Conservation (phyloP, 805 yeast species). For the Lipomyces starkeyi region DNA sequence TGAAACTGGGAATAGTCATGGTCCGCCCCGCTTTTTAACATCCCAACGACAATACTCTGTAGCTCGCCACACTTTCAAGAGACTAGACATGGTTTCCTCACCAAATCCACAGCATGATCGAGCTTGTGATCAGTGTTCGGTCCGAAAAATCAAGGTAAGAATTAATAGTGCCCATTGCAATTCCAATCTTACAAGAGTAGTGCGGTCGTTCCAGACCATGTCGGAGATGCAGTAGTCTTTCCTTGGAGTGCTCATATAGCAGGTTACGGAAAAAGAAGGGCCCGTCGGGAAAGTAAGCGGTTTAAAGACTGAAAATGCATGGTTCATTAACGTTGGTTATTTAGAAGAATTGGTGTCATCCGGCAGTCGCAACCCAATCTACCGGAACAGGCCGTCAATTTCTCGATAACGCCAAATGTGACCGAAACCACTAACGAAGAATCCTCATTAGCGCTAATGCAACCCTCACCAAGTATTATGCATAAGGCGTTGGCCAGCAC, state of each 20-base stretch:
- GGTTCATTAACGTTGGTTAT: too few species aligned
- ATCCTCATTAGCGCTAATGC: neutral
- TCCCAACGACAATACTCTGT: too few species aligned
- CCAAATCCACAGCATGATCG: neutral
- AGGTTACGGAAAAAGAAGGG: neutral
- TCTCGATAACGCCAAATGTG: neutral
- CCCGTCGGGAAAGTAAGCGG: neutral
- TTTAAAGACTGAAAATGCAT: neutral
- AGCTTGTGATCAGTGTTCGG: neutral
- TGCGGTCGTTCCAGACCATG: neutral
- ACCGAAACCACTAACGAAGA: neutral
- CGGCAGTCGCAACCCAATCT: neutral
- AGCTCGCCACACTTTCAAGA: too few species aligned
- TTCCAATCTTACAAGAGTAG: neutral
- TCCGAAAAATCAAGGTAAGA: neutral
- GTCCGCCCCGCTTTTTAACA: too few species aligned
- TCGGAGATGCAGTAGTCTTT: neutral
- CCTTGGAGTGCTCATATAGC: neutral
- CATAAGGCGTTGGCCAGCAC: neutral
- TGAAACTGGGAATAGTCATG: too few species aligned
- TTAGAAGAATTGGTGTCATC: neutral
- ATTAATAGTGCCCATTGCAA: too few species aligned
- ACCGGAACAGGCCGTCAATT: neutral
- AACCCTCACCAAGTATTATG: neutral
- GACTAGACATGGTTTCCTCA: neutral